Conservation (phyloP, 2,329 filamentous ascomycete species). For the Xylariomycetidae sp. region DNA sequence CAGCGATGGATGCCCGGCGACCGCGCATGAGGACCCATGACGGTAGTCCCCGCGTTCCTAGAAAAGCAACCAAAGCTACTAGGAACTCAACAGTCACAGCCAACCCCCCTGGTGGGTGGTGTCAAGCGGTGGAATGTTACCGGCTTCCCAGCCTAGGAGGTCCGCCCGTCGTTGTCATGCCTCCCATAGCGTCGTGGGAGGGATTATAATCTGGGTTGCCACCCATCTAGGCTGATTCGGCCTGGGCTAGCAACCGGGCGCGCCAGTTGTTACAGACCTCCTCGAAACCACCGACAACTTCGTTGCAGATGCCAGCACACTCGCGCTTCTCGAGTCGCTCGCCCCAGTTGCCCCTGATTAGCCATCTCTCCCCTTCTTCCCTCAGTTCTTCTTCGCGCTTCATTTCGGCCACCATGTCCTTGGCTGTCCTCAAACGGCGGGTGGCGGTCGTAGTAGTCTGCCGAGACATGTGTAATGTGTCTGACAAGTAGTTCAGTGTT, state of each 20-base stretch:
- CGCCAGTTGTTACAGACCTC: constrained; percentile 83
- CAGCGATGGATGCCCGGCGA: too few relatives aligned
- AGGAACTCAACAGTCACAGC: too few relatives aligned
- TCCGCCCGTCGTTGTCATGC: too few relatives aligned
- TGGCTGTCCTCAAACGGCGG: constrained; percentile 71
- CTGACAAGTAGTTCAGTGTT: constrained; percentile 78
- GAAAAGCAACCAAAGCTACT: too few relatives aligned
- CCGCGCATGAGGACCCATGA: too few relatives aligned
- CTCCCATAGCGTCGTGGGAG: too few relatives aligned
- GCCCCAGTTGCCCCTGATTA: constrained; percentile 78
- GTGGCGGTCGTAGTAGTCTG: constrained; percentile 80
- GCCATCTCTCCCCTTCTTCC: constrained; percentile 77
- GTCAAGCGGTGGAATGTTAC: too few relatives aligned
- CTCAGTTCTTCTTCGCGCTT: constrained; percentile 73
- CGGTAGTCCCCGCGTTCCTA: too few relatives aligned
- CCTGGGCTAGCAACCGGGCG: constrained; percentile 62
- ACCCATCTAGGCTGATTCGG: constrained; percentile 35
- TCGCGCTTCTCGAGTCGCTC: constrained; percentile 69
- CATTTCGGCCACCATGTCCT: constrained; percentile 81
- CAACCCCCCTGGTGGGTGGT: too few relatives aligned
- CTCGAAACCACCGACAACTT: constrained; percentile 89
- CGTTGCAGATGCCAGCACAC: constrained; percentile 75
- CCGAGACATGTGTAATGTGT: constrained; percentile 89
- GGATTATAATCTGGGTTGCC: too few relatives aligned
- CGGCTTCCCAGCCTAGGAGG: too few relatives aligned